phyloP scores from a whole-genome alignment of 345 rosid genomes.

The Clarkia xantiana region DNA sequence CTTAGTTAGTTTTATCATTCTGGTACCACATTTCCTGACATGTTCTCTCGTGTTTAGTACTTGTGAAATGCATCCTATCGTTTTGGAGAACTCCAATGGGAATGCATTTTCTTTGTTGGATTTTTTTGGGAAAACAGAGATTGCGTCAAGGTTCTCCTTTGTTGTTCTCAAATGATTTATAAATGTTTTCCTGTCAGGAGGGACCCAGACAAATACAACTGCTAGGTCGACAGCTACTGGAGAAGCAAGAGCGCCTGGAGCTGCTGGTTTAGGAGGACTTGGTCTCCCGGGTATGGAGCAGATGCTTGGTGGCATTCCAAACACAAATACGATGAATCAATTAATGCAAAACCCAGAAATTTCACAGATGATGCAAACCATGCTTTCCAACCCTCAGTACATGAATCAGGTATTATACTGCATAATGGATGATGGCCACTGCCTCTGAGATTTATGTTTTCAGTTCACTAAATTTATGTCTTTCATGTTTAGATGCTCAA shows the following conservation, averaged over 20 bases:
- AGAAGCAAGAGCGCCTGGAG: constrained; percentile 38
- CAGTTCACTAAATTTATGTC: not conserved
- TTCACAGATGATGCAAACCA: constrained; percentile 71
- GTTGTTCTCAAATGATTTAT: constrained; percentile 1
- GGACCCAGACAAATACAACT: constrained; percentile 36
- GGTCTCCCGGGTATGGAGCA: constrained; percentile 46
- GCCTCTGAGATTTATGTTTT: not conserved
- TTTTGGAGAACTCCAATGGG: no score
- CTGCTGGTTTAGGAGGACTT: constrained; percentile 52
- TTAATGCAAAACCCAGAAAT: constrained; percentile 77
- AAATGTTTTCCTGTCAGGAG: constrained; percentile 15
- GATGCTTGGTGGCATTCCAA: constrained; percentile 40
- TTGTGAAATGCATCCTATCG: no score
- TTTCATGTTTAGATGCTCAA: constrained; percentile 28
- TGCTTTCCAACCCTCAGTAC: constrained; percentile 67
- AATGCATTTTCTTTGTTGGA: not conserved
- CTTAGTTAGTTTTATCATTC: no score
- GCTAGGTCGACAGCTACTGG: constrained; percentile 37
- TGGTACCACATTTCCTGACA: no score
- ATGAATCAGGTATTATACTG: constrained; percentile 52
- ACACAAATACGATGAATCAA: constrained; percentile 49
- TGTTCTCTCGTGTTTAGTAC: no score
- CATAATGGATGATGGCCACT: not conserved
- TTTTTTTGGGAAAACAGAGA: no score
- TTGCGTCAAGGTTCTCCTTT: not conserved